phyloP scores from a whole-genome alignment of 306 rosid genomes.

The Crotalaria pallida region DNA sequence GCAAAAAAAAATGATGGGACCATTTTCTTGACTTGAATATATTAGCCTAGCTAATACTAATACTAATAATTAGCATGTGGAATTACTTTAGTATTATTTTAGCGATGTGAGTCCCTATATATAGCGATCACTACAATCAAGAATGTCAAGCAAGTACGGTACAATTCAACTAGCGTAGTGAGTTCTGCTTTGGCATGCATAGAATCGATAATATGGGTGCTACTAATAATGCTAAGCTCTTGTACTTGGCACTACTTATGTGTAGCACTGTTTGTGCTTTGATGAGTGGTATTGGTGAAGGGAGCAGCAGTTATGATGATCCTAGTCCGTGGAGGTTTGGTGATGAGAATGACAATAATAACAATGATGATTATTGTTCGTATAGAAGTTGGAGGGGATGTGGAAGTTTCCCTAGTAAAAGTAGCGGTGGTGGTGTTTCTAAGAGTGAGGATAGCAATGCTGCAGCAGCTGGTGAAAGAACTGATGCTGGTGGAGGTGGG shows the following conservation, averaged over 20 bases:
- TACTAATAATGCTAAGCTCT: not conserved
- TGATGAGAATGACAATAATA: not conserved
- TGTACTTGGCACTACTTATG: conserved; percentile 14
- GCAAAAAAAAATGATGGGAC: conserved; percentile 11
- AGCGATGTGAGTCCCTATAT: conserved; percentile 16
- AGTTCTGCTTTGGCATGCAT: not conserved
- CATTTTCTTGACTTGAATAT: not conserved
- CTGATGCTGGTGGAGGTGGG: not conserved
- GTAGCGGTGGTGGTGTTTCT: conserved; percentile 21
- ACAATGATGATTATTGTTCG: conserved; percentile 17
- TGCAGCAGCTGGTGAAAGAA: not conserved
- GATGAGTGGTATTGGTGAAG: conserved; percentile 27
- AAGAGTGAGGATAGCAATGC: not conserved
- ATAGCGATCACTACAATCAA: not conserved
- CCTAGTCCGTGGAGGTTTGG: conserved; percentile 28
- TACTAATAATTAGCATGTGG: not conserved
- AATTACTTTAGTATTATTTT: not conserved
- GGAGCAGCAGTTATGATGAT: conserved; percentile 20
- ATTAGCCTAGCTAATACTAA: not conserved
- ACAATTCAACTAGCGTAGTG: not conserved
- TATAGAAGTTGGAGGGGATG: conserved; percentile 45
- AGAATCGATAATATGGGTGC: conserved; percentile 23
- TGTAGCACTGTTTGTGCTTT: conserved; percentile 17
- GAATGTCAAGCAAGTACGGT: conserved; percentile 7
- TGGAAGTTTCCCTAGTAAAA: conserved; percentile 37